Base-by-base conservation (phyloP, 2,329 filamentous ascomycete species). In the Aspergillus unguis region DNA sequence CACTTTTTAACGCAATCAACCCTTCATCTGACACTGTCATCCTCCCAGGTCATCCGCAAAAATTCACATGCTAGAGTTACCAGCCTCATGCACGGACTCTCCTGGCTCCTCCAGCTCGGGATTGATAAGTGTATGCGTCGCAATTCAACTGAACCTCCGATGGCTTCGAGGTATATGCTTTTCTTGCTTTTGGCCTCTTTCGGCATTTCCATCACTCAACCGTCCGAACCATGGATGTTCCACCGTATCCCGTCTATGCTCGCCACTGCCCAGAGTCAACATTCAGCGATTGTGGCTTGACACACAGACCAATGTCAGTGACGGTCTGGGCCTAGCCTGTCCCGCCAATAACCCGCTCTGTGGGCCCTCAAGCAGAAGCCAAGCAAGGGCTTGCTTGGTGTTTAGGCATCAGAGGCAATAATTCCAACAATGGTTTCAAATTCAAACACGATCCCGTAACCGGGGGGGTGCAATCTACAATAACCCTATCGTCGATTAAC, bases 301-400 rank as follows among this genome's bases (percentile, higher is more conserved):
- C 48, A 56, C 57, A 56, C 56, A 50, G 52, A 56, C 56, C 53
- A 58, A 56, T 51, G 43, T 53, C 56, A 54, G 58, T 44, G 54
- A 44, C 44, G 52, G 56, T 55, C 56, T 45, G 44, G 56, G 52
- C 54, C 53, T 44, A 26, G 35, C 9, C 26, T 36, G 36, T 33
- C 25, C 56, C 48, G 32, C 56, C 53, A 56, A 58, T 58, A 17
- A 36, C 45, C 52, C 49, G 51, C 41, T 42, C 44, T 41, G 52
- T 43, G 41, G 49, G 33, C 35, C 11, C 36, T 38, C 36, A 38
- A 32, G 31, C 35, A 47, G 23, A 25, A 17, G 17, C 17, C 17
- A 17, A 17, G 17, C 17, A 17, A 17, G 17, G 17, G 17, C 17
- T 17, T 17, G 17, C 17, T 17, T 17, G 17, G 17, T 17, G 17